Evolutionary conservation across 768 basidiomycete species (phyloP).

Genomic region (Termitomyces sp.): DNA sequence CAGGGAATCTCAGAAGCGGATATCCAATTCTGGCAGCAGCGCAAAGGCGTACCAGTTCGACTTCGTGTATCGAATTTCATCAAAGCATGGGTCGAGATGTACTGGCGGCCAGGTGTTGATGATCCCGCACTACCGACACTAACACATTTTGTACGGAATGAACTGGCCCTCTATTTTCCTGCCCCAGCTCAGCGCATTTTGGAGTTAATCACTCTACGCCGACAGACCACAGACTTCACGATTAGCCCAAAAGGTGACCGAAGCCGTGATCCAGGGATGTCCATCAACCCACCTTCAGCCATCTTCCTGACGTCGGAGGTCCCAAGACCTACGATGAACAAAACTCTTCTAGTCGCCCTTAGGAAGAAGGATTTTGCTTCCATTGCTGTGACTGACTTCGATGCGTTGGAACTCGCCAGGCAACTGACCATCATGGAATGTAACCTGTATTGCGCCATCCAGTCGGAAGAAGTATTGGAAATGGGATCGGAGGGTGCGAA

Average conservation of each 20-base stretch:
- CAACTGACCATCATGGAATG: conserved; percentile 96
- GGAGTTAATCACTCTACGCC: conserved; percentile 59
- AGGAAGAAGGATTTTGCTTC: conserved; percentile 59
- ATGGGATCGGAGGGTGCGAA: conserved; percentile 68
- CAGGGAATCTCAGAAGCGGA: conserved; percentile 53
- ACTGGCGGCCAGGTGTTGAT: conserved; percentile 83
- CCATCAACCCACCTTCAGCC: conserved; percentile 56
- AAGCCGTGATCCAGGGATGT: conserved; percentile 71
- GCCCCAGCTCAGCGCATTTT: conserved; percentile 70
- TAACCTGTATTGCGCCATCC: conserved; percentile 79
- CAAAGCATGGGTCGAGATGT: conserved; percentile 89
- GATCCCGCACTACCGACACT: conserved; percentile 55
- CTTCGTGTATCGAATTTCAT: conserved; percentile 89
- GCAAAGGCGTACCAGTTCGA: conserved; percentile 87
- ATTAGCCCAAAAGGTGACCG: conserved; percentile 61
- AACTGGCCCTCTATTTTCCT: conserved; percentile 58
- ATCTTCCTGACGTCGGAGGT: conserved; percentile 54
- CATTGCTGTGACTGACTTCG: conserved; percentile 85
- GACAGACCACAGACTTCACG: conserved; percentile 40
- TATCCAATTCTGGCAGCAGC: conserved; percentile 74
- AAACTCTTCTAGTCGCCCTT: conserved; percentile 64
- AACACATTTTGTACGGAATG: conserved; percentile 59
- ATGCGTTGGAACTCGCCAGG: conserved; percentile 85
- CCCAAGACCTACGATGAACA: conserved; percentile 85
- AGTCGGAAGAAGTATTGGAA: conserved; percentile 85